These are phyloP conservation scores for Acacia concinna DNA, from an alignment of 331 rosid species.

Conservation along the genomic window DNA sequence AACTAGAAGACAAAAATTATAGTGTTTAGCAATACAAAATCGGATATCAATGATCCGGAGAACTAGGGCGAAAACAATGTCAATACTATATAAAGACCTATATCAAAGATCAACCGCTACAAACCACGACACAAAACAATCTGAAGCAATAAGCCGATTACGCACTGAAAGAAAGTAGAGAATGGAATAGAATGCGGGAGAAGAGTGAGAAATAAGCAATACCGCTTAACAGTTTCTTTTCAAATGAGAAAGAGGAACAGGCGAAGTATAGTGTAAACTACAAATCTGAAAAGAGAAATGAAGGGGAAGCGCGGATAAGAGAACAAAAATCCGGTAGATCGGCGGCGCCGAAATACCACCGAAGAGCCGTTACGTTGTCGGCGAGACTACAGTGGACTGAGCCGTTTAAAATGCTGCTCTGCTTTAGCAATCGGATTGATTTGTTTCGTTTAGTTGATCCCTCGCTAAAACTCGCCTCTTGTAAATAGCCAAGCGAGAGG, in stretches of 20 bases:
- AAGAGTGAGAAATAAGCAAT: conserved; percentile 27
- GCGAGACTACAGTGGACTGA: conserved; percentile 29
- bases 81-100: neutral
- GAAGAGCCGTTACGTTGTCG: conserved; percentile 46
- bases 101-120: conserved; percentile 17
- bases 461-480: neutral
- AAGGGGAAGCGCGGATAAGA: neutral
- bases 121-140: neutral
- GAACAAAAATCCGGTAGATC: conserved; percentile 17
- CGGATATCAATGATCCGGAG: neutral
- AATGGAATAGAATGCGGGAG: neutral
- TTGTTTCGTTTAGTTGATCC: neutral
- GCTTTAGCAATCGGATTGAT: neutral
- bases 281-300: conserved; percentile 31
- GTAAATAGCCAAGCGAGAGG: neutral
- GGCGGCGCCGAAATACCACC: conserved; percentile 33
- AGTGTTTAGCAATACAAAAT: neutral
- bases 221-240: conserved; percentile 37
- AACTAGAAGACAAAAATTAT: neutral
- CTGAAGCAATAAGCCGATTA: conserved; percentile 8
- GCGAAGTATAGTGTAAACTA: conserved; percentile 5
- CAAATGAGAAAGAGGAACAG: conserved; percentile 8
- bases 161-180: conserved; percentile 11
- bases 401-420: conserved; percentile 38
- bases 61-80: conserved; percentile 29